A percentile compares a stretch with the other conserved stretches of the same genome.
These are phyloP conservation scores for Coemansia sp. DNA, from an alignment of 192 early-diverging fungal species.

Conservation along the genomic window DNA sequence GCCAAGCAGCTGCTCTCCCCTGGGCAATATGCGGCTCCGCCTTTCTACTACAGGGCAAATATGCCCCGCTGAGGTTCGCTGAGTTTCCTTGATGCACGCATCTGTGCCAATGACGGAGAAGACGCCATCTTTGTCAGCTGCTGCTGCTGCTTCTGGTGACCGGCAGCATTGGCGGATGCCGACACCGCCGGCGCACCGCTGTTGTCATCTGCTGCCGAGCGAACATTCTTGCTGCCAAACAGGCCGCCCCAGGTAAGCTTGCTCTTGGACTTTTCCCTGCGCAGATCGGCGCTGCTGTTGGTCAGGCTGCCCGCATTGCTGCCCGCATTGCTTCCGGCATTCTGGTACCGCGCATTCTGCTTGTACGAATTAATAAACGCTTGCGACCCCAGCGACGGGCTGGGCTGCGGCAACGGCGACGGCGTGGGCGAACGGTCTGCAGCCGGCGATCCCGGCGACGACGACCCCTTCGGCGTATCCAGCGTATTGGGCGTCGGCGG, in stretches of 20 bases:
- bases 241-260: conserved; percentile 31
- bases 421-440: conserved; percentile 3
- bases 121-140: conserved; percentile 4
- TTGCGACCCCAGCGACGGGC: conserved; percentile 31
- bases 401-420: conserved; percentile 3
- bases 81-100: neutral
- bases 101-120: conserved; percentile 1
- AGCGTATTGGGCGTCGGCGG: conserved; percentile 21
- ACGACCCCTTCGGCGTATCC: neutral
- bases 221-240: conserved; percentile 40
- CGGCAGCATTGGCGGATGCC: neutral
- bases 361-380: conserved; percentile 42
- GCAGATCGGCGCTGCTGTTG: conserved; percentile 5
- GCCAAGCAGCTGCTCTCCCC: too few species aligned
- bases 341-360: conserved; percentile 15
- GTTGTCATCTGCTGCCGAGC: conserved; percentile 7
- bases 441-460: neutral
- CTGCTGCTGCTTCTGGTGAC: neutral
- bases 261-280: conserved; percentile 20
- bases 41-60: neutral
- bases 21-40: neutral
- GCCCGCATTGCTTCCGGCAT: conserved; percentile 1
- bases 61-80: conserved; percentile 12
- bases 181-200: neutral
- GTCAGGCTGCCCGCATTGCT: neutral